Conservation (phyloP, 768 basidiomycete genomes). For the Termitomyces sp. region DNA sequence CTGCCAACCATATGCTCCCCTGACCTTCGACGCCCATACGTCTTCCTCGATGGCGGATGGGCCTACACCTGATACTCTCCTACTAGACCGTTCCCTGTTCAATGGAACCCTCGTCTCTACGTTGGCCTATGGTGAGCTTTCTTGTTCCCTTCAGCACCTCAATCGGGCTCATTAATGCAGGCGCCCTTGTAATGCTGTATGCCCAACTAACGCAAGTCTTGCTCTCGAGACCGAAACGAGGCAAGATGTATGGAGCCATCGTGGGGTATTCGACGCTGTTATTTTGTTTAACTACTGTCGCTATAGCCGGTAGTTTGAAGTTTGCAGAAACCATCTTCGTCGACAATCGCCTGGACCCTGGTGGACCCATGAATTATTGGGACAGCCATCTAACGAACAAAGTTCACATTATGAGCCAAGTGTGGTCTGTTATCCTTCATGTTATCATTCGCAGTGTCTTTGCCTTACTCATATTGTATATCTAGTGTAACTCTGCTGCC, state of each 20-base stretch:
- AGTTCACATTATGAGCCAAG: slow-evolving; percentile 17
- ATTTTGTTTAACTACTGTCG: slow-evolving; percentile 15
- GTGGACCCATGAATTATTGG: slow-evolving; percentile 7
- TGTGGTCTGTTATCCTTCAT: slow-evolving; percentile 4
- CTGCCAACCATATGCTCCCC: slow-evolving; percentile 7
- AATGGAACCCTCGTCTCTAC: slow-evolving; percentile 15
- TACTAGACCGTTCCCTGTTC: slow-evolving; percentile 11
- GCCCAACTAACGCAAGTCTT: slow-evolving; percentile 18
- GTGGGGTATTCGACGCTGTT: slow-evolving; percentile 16
- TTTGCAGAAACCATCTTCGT: slow-evolving; percentile 16
- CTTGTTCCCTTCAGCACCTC: not conserved
- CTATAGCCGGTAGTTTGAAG: slow-evolving; percentile 16
- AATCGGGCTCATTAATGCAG: not conserved
- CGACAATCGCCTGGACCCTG: slow-evolving; percentile 4
- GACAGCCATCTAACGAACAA: slow-evolving; percentile 5
- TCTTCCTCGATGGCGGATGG: slow-evolving; percentile 4
- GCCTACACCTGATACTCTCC: not conserved
- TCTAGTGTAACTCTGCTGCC: slow-evolving; percentile 14
- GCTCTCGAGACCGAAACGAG: slow-evolving; percentile 18
- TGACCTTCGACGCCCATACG: slow-evolving; percentile 11
- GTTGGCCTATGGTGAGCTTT: slow-evolving; percentile 16
- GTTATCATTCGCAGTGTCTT: not conserved
- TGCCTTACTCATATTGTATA: not conserved
- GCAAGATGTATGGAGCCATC: slow-evolving; percentile 17
- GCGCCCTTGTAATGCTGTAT: slow-evolving; percentile 20